Conservation (phyloP, 192 early-diverging fungal genomes). For the Radiomyces spectabilis region DNA sequence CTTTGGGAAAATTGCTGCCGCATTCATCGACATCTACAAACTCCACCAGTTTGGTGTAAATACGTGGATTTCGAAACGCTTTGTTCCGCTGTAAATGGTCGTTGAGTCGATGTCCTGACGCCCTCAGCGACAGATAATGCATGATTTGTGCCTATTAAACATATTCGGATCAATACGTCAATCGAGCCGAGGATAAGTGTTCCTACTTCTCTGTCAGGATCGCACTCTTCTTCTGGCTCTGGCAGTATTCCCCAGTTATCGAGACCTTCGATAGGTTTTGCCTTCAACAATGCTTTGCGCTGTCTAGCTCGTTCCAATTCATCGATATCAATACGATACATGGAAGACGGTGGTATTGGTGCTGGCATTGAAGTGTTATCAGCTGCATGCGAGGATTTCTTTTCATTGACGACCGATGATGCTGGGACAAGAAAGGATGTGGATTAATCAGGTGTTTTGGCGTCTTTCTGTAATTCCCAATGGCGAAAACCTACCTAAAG, state of each 20-base stretch:
- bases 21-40: slow-evolving; percentile 75
- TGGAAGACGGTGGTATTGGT: not conserved
- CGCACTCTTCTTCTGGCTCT: slow-evolving; percentile 43
- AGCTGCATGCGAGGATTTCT: too few species aligned
- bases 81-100: slow-evolving; percentile 74
- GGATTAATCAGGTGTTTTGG: too few species aligned
- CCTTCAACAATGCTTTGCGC: slow-evolving; percentile 20
- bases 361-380: too few species aligned
- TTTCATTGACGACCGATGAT: too few species aligned
- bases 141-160: slow-evolving; percentile 59
- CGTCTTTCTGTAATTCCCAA: too few species aligned
- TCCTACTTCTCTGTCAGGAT: slow-evolving; percentile 56
- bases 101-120: slow-evolving; percentile 73
- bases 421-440: too few species aligned
- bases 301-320: not conserved
- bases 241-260: slow-evolving; percentile 54
- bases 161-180: not conserved
- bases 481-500: too few species aligned
- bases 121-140: slow-evolving; percentile 62
- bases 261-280: slow-evolving; percentile 39
- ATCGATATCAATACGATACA: too few species aligned
- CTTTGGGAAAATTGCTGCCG: slow-evolving; percentile 68
- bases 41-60: slow-evolving; percentile 82
- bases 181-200: not conserved
- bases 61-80: slow-evolving; percentile 86